Evolutionary conservation across 1,284 basidiomycete genomes (phyloP).

Genomic region (Cerioporus squamosus): DNA sequence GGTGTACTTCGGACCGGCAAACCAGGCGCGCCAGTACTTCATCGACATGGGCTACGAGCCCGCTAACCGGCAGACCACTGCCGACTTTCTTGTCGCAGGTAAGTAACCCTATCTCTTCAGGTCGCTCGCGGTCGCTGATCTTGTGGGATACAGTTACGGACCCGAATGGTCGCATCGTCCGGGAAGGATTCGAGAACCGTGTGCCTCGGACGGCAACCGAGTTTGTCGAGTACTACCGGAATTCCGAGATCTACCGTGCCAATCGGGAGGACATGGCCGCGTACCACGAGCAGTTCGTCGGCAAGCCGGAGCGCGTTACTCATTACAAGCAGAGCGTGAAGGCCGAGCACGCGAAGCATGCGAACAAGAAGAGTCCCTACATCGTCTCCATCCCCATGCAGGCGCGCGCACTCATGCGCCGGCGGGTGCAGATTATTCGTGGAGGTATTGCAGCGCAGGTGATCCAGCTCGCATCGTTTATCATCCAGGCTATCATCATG

Average conservation of each 20-base stretch:
- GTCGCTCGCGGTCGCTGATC: neutral
- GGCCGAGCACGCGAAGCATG: conserved; percentile 51
- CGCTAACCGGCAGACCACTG: conserved; percentile 57
- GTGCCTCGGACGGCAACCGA: conserved; percentile 54
- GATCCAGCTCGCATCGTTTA: conserved; percentile 43
- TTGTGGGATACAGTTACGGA: conserved; percentile 49
- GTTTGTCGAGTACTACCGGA: conserved; percentile 51
- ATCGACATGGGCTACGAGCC: conserved; percentile 64
- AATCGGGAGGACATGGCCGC: conserved; percentile 51
- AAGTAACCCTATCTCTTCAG: conserved; percentile 1
- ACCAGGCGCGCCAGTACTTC: conserved; percentile 61
- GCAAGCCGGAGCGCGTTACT: conserved; percentile 31
- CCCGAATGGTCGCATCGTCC: conserved; percentile 49
- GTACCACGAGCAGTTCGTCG: conserved; percentile 44
- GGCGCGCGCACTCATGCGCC: conserved; percentile 64
- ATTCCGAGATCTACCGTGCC: conserved; percentile 39
- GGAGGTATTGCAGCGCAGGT: conserved; percentile 56
- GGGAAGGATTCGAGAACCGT: conserved; percentile 45
- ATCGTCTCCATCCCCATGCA: conserved; percentile 52
- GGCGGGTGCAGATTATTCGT: conserved; percentile 69
- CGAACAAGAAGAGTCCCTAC: conserved; percentile 35
- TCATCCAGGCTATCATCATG: conserved; percentile 74
- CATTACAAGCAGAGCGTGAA: conserved; percentile 54
- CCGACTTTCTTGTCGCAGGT: conserved; percentile 60
- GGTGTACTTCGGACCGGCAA: conserved; percentile 63